Percentiles rank a stretch among this genome's conserved stretches.
These are phyloP conservation scores for Houttuynia cordata DNA, from an alignment of 164 flowering plant genomes.

Conservation along the genomic window DNA sequence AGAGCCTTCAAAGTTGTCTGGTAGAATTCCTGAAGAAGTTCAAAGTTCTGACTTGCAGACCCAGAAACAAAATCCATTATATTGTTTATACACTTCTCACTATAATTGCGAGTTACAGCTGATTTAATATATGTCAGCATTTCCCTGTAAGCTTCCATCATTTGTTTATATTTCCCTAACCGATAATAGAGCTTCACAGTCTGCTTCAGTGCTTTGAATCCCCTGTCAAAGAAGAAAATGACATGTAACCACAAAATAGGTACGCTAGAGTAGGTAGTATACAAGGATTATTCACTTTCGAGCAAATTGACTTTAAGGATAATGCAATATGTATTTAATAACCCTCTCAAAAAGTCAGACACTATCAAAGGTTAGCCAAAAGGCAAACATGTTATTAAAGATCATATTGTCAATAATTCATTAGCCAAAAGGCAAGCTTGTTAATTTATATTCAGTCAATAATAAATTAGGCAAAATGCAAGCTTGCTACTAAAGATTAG, in stretches of 20 bases:
- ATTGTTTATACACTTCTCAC: constrained; percentile 96
- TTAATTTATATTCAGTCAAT: no score
- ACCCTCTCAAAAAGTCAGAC: neutral
- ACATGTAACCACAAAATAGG: neutral
- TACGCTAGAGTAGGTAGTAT: neutral
- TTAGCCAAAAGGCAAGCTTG: no score
- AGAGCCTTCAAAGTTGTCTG: constrained; percentile 92
- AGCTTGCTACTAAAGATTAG: no score
- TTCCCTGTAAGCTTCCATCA: constrained; percentile 95
- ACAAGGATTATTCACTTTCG: neutral
- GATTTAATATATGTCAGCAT: constrained; percentile 97
- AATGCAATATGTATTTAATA: no score
- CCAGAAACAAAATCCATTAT: constrained; percentile 99
- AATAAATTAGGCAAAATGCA: no score
- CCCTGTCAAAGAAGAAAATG: constrained; percentile 40
- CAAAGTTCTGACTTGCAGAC: constrained; percentile 86
- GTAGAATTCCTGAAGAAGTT: constrained; percentile 84
- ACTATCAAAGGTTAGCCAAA: neutral
- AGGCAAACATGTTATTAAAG: neutral
- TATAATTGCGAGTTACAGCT: constrained; percentile 93
- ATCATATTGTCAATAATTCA: no score
- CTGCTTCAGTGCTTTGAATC: constrained; percentile 94
- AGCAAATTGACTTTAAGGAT: no score
- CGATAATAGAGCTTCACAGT: constrained; percentile 95
- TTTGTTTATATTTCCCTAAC: constrained; percentile 73